phyloP scores from a whole-genome alignment of 129 eudicot genomes.

The Saussurea involucrata region DNA sequence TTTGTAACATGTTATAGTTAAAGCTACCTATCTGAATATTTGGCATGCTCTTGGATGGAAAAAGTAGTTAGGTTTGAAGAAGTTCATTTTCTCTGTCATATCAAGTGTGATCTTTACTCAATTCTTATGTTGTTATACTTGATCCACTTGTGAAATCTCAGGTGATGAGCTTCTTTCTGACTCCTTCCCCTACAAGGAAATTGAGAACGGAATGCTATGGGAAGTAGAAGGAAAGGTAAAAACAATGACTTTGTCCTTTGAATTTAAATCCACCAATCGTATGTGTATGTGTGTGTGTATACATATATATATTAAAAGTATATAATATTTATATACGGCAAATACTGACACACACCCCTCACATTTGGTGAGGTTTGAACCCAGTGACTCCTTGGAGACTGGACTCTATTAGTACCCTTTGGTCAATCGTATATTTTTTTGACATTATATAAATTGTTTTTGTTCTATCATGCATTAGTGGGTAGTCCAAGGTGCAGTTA shows the following conservation, averaged over 20 bases:
- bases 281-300: neutral
- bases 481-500: slow-evolving; percentile 73
- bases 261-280: neutral
- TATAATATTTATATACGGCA: neutral
- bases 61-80: neutral
- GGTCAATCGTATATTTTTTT: neutral
- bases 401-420: neutral
- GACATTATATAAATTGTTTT: neutral
- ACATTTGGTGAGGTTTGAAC: neutral
- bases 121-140: neutral
- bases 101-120: neutral
- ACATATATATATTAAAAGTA: no score
- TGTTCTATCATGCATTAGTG: slow-evolving; percentile 35
- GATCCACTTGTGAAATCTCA: slow-evolving; percentile 8
- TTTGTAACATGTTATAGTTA: no score
- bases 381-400: neutral
- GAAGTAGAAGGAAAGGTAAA: slow-evolving; percentile 72
- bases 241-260: neutral
- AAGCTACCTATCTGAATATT: neutral
- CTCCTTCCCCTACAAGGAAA: slow-evolving; percentile 63
- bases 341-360: neutral
- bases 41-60: neutral
- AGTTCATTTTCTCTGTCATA: neutral
- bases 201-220: slow-evolving; percentile 60
- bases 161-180: slow-evolving; percentile 86